Conservation (phyloP, 2,329 filamentous ascomycete genomes). For the Saccharata proteae region DNA sequence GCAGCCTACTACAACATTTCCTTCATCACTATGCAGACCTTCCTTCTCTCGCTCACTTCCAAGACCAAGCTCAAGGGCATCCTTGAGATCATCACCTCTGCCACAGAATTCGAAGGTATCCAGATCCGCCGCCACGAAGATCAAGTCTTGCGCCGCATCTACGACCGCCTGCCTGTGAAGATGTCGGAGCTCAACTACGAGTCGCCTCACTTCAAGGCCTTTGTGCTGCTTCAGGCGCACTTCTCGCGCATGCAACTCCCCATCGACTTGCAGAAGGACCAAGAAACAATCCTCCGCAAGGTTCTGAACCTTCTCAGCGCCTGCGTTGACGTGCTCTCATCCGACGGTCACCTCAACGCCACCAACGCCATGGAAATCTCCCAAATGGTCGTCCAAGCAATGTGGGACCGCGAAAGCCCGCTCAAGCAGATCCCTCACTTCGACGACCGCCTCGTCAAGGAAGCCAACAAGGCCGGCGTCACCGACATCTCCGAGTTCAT, state of each 20-base stretch:
- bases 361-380: constrained; percentile 99
- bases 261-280: constrained; percentile 90
- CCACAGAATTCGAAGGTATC: constrained; percentile 90
- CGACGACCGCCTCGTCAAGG: constrained; percentile 68
- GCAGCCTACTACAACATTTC: constrained; percentile 99
- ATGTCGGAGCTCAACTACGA: constrained; percentile 78
- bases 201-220: constrained; percentile 96
- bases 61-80: constrained; percentile 95
- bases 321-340: constrained; percentile 87
- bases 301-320: constrained; percentile 81
- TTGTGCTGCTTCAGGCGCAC: constrained; percentile 92
- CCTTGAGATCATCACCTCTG: constrained; percentile 90
- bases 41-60: constrained; percentile 77
- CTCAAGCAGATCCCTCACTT: constrained; percentile 98
- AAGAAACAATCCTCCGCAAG: constrained; percentile 76
- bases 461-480: constrained; percentile 68
- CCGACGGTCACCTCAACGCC: constrained; percentile 89
- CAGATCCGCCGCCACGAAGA: constrained; percentile 93
- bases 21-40: constrained; percentile 98
- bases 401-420: constrained; percentile 97
- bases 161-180: constrained; percentile 90
- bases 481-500: constrained; percentile 97
- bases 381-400: constrained; percentile 96
- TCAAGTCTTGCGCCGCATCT: constrained; percentile 74
- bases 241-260: constrained; percentile 96